Conservation (phyloP, 257 asterid genomes). For the Plantago major region DNA sequence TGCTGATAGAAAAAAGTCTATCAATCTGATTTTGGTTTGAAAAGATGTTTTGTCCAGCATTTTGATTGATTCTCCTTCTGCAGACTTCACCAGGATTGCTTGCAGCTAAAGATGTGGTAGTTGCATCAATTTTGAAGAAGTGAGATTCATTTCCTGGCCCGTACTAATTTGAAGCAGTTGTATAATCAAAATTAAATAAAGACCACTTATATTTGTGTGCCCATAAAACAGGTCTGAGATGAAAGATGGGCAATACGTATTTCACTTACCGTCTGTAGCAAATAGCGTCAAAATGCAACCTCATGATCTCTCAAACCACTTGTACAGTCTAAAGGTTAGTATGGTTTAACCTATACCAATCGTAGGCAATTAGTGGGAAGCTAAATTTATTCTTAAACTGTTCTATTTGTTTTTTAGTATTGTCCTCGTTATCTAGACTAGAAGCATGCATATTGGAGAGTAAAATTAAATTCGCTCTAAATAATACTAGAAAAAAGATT, state of each 20-base stretch:
- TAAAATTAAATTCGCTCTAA: no score
- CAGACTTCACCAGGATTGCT: conserved; percentile 79
- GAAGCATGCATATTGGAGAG: no score
- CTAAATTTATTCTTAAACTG: not conserved
- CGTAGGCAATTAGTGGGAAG: not conserved
- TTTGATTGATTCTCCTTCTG: conserved; percentile 28
- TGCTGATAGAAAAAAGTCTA: not conserved
- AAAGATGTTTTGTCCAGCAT: conserved; percentile 14
- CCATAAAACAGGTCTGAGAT: conserved; percentile 62
- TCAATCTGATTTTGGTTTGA: conserved; percentile 9
- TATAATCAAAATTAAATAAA: conserved; percentile 8
- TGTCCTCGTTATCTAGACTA: no score
- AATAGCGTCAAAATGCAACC: conserved; percentile 54
- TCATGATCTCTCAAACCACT: conserved; percentile 57
- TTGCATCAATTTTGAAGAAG: conserved; percentile 81
- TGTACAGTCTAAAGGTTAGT: conserved; percentile 70
- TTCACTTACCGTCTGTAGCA: conserved; percentile 74
- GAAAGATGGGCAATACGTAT: conserved; percentile 88
- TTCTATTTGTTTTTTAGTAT: no score
- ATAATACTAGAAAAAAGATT: no score
- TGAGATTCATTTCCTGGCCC: conserved; percentile 32
- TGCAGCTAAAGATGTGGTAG: conserved; percentile 57
- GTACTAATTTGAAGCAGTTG: conserved; percentile 16
- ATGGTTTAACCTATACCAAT: conserved; percentile 8
- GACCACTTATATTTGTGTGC: conserved; percentile 20